These are phyloP conservation scores for Yarrowia alimentaria DNA, from an alignment of 805 yeast species.

Conservation along the genomic window DNA sequence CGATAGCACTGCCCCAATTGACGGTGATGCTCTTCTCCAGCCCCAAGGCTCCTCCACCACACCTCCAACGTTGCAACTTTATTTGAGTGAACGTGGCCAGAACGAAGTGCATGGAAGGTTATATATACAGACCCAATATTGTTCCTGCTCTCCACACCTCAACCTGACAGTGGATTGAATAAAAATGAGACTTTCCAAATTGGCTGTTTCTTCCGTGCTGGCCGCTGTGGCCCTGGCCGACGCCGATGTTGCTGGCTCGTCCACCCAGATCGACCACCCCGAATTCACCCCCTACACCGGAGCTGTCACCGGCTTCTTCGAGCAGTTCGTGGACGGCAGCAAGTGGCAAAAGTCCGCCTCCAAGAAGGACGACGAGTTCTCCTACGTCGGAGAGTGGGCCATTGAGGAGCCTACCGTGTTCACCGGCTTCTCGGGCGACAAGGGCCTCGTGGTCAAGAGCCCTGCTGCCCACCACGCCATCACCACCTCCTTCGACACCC, in stretches of 20 bases:
- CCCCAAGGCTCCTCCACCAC: no score
- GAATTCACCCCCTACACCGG: slow-evolving; percentile 26
- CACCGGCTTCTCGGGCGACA: slow-evolving; percentile 64
- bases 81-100: slow-evolving; percentile 28
- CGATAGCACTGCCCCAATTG: no score
- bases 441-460: slow-evolving; percentile 71
- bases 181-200: slow-evolving; percentile 23
- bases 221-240: slow-evolving; percentile 26
- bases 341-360: slow-evolving; percentile 62
- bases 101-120: slow-evolving; percentile 13
- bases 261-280: slow-evolving; percentile 13
- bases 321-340: slow-evolving; percentile 53
- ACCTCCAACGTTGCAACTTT: no score
- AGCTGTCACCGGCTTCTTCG: slow-evolving; percentile 51
- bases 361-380: slow-evolving; percentile 47
- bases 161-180: neutral
- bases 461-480: slow-evolving; percentile 84
- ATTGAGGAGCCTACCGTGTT: slow-evolving; percentile 60
- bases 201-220: slow-evolving; percentile 26
- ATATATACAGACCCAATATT: neutral
- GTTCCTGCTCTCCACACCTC: neutral
- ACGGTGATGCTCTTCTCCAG: no score
- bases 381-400: slow-evolving; percentile 74
- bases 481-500: slow-evolving; percentile 55
- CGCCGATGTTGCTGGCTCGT: slow-evolving; percentile 6